These are phyloP conservation scores for Penicillium dipodomyicola DNA, from an alignment of 495 filamentous ascomycete species.

Conservation along the genomic window DNA sequence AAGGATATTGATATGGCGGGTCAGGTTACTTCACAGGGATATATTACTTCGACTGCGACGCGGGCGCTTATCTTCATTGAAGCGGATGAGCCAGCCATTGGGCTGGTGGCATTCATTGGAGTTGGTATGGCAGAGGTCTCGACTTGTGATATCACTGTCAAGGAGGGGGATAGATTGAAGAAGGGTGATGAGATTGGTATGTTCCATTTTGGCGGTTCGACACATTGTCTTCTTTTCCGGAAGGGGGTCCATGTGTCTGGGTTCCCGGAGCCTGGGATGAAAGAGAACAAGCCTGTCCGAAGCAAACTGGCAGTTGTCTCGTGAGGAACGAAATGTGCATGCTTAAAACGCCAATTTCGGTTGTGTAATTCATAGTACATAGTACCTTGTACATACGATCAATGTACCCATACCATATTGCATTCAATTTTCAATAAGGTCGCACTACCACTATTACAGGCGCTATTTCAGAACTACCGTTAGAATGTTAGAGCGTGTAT, in stretches of 20 bases:
- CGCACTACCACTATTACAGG: background rate
- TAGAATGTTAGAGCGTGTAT: background rate
- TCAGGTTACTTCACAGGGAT: slow-evolving; percentile 63
- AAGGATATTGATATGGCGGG: slow-evolving; percentile 56
- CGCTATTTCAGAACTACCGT: background rate
- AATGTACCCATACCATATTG: too few species aligned
- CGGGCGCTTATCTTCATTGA: slow-evolving; percentile 67
- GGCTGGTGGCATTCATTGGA: slow-evolving; percentile 62
- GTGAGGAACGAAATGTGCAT: background rate
- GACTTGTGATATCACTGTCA: slow-evolving; percentile 65
- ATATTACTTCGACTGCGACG: slow-evolving; percentile 56
- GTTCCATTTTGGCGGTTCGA: slow-evolving; percentile 73
- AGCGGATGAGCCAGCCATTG: slow-evolving; percentile 64
- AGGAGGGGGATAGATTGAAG: slow-evolving; percentile 55
- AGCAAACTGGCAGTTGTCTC: slow-evolving; percentile 47
- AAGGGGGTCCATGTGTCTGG: slow-evolving; percentile 33
- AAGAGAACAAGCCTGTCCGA: slow-evolving; percentile 58
- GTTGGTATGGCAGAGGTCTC: slow-evolving; percentile 72
- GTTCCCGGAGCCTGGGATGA: slow-evolving; percentile 49
- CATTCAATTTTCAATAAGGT: background rate
- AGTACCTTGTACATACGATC: background rate
- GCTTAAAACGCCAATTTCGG: background rate
- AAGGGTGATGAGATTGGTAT: slow-evolving; percentile 70
- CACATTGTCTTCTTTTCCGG: slow-evolving; percentile 60
- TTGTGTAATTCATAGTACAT: background rate